Percentiles rank a stretch among this genome's conserved stretches.
These are phyloP conservation scores for Pseudogymnoascus destructans DNA, from an alignment of 2,329 filamentous ascomycete species.

Conservation along the genomic window DNA sequence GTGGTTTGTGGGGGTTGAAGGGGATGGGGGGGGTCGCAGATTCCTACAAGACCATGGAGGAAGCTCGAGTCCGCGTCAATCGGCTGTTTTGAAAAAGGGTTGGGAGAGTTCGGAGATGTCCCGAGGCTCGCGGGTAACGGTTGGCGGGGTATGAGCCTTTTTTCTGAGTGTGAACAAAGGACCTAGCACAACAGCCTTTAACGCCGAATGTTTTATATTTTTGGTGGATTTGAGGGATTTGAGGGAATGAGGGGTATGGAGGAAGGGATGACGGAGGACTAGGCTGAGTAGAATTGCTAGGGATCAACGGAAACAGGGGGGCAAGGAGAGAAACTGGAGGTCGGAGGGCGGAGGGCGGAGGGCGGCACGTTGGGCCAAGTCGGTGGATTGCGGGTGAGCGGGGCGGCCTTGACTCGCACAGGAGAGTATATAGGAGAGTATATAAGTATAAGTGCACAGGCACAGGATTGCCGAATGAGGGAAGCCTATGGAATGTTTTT, in stretches of 20 bases:
- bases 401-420: slow-evolving; percentile 4
- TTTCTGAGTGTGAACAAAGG: neutral
- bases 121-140: slow-evolving; percentile 2
- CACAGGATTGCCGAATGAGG: neutral
- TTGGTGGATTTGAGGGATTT: neutral
- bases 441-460: no score
- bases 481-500: neutral
- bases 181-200: neutral
- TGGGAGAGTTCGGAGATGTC: neutral
- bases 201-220: neutral
- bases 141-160: neutral
- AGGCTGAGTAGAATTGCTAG: neutral
- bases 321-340: neutral
- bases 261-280: neutral
- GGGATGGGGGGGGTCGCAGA: neutral
- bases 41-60: slow-evolving; percentile 6
- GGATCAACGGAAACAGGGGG: neutral
- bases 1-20: neutral
- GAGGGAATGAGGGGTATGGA: neutral
- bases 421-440: no score
- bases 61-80: slow-evolving; percentile 5
- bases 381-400: slow-evolving; percentile 7
- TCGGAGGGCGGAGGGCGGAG: neutral
- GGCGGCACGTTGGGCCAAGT: slow-evolving; percentile 2
- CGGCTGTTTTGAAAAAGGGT: neutral